These are phyloP conservation scores for Ceratobasidium sp. DNA, from an alignment of 1,284 basidiomycete genomes.

Conservation along the genomic window DNA sequence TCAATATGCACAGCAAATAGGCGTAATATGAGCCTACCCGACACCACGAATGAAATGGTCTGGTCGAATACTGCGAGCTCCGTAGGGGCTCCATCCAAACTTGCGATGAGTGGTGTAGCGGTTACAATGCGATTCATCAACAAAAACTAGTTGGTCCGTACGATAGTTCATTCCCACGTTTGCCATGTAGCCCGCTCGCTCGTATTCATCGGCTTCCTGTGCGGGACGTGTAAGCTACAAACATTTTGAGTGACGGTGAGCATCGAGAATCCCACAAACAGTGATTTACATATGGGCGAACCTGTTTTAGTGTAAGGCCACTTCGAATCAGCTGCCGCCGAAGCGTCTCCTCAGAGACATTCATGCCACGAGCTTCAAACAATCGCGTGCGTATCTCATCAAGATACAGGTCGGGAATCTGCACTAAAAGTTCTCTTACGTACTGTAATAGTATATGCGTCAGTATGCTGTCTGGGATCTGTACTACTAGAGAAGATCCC, in stretches of 20 bases:
- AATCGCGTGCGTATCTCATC: neutral
- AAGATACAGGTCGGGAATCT: neutral
- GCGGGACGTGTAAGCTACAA: neutral
- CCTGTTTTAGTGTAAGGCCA: neutral
- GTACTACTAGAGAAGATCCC: neutral
- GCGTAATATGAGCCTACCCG: conserved; percentile 23
- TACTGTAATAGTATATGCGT: neutral
- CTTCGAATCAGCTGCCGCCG: neutral
- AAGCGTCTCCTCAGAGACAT: neutral
- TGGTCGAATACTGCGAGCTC: conserved; percentile 10
- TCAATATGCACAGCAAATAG: neutral
- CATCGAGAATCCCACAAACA: neutral
- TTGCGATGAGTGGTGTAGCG: neutral
- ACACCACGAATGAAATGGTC: conserved; percentile 40
- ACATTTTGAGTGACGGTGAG: neutral
- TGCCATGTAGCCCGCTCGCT: neutral
- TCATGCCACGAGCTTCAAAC: neutral
- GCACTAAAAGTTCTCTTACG: neutral
- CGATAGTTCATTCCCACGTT: neutral
- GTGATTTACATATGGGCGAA: neutral
- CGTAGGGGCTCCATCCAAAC: conserved; percentile 38
- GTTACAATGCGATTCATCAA: neutral
- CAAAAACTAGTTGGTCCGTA: neutral
- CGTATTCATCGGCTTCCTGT: neutral
- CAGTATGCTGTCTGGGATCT: neutral